phyloP scores from a whole-genome alignment of 768 basidiomycete genomes.

The Mycena latifolia region DNA sequence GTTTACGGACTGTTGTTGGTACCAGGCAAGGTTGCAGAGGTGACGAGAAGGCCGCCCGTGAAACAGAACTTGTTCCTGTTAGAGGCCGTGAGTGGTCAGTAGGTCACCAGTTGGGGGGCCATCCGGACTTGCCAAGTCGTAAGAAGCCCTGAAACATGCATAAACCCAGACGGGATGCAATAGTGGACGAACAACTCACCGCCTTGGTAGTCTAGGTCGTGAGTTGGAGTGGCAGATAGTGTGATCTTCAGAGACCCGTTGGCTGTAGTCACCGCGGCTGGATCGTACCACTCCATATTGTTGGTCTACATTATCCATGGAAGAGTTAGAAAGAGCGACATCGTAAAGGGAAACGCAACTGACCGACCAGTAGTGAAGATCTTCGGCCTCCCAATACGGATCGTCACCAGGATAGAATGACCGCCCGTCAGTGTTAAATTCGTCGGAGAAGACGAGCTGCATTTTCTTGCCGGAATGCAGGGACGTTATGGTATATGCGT shows the following conservation, averaged over 20 bases:
- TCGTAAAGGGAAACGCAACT: too few relatives aligned
- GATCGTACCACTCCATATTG: slow-evolving; percentile 46
- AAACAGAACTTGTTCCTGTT: slow-evolving; percentile 81
- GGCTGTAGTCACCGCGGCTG: slow-evolving; percentile 74
- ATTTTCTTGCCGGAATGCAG: slow-evolving; percentile 5
- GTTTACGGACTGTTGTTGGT: slow-evolving; percentile 40
- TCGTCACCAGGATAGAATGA: slow-evolving; percentile 65
- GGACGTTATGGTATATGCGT: too few relatives aligned
- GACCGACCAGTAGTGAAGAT: slow-evolving; percentile 72
- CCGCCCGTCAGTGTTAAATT: slow-evolving; percentile 73
- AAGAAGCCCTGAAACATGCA: too few relatives aligned
- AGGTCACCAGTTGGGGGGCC: too few relatives aligned
- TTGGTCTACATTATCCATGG: slow-evolving; percentile 56
- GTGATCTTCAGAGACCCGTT: slow-evolving; percentile 83
- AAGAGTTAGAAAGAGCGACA: too few relatives aligned
- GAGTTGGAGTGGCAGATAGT: slow-evolving; percentile 71
- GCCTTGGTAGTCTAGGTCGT: slow-evolving; percentile 73
- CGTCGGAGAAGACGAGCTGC: slow-evolving; percentile 74
- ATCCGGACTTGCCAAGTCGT: too few relatives aligned
- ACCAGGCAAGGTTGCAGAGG: slow-evolving; percentile 55
- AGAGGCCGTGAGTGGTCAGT: too few relatives aligned
- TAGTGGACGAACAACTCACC: slow-evolving; percentile 8
- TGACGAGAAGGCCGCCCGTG: slow-evolving; percentile 79
- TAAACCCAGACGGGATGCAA: too few relatives aligned
- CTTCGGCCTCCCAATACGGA: slow-evolving; percentile 64